These are phyloP conservation scores for Oemleria cerasiformis DNA, from an alignment of 306 rosid species.

Conservation along the genomic window DNA sequence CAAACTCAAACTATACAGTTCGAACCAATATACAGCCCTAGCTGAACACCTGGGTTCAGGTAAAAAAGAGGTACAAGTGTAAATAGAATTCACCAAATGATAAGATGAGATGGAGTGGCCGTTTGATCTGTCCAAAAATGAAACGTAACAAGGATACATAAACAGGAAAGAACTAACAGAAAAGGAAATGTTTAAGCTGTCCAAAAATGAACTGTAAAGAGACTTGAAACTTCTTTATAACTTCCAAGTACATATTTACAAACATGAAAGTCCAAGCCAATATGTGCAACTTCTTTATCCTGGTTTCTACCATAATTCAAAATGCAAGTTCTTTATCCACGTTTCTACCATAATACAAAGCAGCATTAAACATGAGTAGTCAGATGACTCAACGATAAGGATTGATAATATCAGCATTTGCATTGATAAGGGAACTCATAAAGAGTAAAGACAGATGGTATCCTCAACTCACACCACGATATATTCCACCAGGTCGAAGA, in stretches of 20 bases:
- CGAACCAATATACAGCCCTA: too few relatives aligned
- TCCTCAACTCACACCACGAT: constrained; percentile 74
- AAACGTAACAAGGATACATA: too few relatives aligned
- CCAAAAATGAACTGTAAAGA: background rate
- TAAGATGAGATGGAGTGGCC: too few relatives aligned
- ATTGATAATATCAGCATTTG: constrained; percentile 13
- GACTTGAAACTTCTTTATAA: constrained; percentile 13
- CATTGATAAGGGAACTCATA: constrained; percentile 14
- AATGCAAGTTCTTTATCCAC: background rate
- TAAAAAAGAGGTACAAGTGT: too few relatives aligned
- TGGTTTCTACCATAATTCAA: constrained; percentile 15
- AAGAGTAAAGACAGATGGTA: background rate
- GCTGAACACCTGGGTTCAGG: too few relatives aligned
- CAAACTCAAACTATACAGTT: too few relatives aligned
- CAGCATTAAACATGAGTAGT: constrained; percentile 5
- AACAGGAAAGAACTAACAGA: background rate
- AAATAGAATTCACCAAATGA: too few relatives aligned
- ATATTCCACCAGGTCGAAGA: constrained; percentile 82
- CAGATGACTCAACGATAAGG: constrained; percentile 5
- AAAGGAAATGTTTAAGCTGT: background rate
- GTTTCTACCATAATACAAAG: constrained; percentile 18
- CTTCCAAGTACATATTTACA: constrained; percentile 37
- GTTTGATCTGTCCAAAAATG: background rate
- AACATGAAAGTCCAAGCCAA: constrained; percentile 20
- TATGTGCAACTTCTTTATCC: background rate